phyloP scores from a whole-genome alignment of 1,139 yeast species.

The Taphrina communis region DNA sequence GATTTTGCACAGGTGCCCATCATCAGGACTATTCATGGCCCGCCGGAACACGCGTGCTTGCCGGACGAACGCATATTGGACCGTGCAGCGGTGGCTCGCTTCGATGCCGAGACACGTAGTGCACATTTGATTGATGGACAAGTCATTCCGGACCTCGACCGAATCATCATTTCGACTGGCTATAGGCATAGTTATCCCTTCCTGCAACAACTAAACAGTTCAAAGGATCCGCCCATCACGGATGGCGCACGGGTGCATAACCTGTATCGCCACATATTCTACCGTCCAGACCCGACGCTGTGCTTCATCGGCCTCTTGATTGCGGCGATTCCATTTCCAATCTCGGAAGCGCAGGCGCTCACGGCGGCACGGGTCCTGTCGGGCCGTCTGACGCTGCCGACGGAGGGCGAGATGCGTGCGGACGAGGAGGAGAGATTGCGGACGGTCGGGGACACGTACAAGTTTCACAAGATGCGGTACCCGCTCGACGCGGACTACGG shows the following conservation, averaged over 20 bases:
- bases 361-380: conserved; percentile 61
- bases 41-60: conserved; percentile 54
- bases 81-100: conserved; percentile 55
- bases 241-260: conserved; percentile 58
- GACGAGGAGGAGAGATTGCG: conserved; percentile 55
- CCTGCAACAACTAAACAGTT: conserved; percentile 50
- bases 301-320: conserved; percentile 62
- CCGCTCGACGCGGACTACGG: conserved; percentile 32
- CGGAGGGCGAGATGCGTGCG: conserved; percentile 54
- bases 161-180: conserved; percentile 62
- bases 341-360: conserved; percentile 57
- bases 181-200: conserved; percentile 31
- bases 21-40: conserved; percentile 49
- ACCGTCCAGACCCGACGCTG: conserved; percentile 62
- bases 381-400: conserved; percentile 58
- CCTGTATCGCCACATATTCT: conserved; percentile 61
- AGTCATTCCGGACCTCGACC: conserved; percentile 56
- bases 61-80: conserved; percentile 50
- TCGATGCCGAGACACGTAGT: conserved; percentile 50
- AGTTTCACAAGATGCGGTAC: conserved; percentile 39
- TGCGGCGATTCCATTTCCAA: conserved; percentile 64
- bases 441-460: conserved; percentile 53
- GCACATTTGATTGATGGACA: conserved; percentile 56
- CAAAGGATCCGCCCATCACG: conserved; percentile 54
- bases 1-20: conserved; percentile 49